Base-by-base conservation (phyloP, 768 basidiomycete genomes). In the Leccinellum rugosiceps region DNA sequence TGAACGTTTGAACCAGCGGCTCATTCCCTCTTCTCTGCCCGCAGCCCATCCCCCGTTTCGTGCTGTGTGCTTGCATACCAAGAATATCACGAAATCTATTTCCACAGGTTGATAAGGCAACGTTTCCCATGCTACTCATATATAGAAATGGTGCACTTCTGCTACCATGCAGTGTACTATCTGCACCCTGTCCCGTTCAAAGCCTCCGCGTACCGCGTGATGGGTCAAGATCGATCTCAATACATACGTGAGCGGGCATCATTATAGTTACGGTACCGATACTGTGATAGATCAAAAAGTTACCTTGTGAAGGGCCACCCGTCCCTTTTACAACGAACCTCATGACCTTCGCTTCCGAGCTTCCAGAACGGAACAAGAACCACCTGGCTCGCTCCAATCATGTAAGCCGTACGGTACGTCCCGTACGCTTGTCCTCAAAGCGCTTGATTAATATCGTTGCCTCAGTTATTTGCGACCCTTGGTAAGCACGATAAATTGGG, bases 201-300 rank as follows among this genome's bases (percentile, higher is more conserved):
- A 56, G 26, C 57, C 45, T 32, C 58, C 66, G 62, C n/a, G 58
- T 52, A 55, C 62, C 66, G 61, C 64, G 65, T 66, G 66, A 58
- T 50, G 45, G n/a, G 54, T 63, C 64, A 53, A 66, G 51, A 58
- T 57, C 61, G 60, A 54, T 56, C 62, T 57, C 60, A 59, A 58
- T 66, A 55, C 62, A 58, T 66, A 57, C 65, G 53, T 64, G 65
- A 50, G 55, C 68, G 66, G 65, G 61, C 67, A 68, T 68, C 67
- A 68, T 67, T 69, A 48, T 49, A 63, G 13, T 68, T 69, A 68
- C 67, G 67, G 67, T 68, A 68, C 67, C 67, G 67, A 68, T 65
- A 63, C 48, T 49, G 58, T 58, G 57, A 64, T 63, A 50, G 58
- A 68, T 68, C 66, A 60, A 21, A 59, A 41, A 44, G 28, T 67